Evolutionary conservation across 148 eudicot species (phyloP), one percentile per base, ranked within the genome.

Genomic region (Nepenthes mirabilis): DNA sequence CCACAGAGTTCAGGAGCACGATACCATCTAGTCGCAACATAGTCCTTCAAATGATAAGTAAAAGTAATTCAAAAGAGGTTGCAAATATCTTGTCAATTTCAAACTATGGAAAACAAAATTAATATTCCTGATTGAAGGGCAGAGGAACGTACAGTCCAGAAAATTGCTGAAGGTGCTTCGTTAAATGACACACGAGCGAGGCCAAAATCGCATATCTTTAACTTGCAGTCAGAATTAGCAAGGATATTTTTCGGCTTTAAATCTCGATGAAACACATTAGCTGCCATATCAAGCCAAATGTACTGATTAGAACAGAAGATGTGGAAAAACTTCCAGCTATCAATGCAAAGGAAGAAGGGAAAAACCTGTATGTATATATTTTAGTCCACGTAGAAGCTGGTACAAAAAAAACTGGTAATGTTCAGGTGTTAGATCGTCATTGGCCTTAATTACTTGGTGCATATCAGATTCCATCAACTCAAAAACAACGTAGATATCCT

Each of bases 1-100:
- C 97, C 97, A 65, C 97, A 91, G 13, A 91, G 95, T 77, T 91
- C 95, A 53, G 97, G 97, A 78, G 97, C 97, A 67, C 95, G 93
- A 72, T 91, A 88, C 97, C 97, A 91, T 75, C 93, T 74, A 60
- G 97, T 91, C 66, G 97, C 97, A 67, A 91, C 93, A 63, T 87
- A 91, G 69, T 87, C 95, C 97, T 91, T 34, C 60, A 68, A 57
- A 75, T 37, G 55, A 60, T 14, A 48, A 74, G 23, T 43, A 58
- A 33, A 60, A 37, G 58, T 1, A 65, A 49, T 64, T 40, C 77
- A 43, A 61, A 36, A 49, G 33, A 14, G 37, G 47, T 33, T 52
- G 55, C 55, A 52, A 12, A 52, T 11, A 23, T 52, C 32, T 14
- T 5, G 55, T 2, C 58, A 55, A 32, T n/a, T 10, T 45, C 4